Conservation (phyloP, 257 asterid genomes). For the Ilex asprella region DNA sequence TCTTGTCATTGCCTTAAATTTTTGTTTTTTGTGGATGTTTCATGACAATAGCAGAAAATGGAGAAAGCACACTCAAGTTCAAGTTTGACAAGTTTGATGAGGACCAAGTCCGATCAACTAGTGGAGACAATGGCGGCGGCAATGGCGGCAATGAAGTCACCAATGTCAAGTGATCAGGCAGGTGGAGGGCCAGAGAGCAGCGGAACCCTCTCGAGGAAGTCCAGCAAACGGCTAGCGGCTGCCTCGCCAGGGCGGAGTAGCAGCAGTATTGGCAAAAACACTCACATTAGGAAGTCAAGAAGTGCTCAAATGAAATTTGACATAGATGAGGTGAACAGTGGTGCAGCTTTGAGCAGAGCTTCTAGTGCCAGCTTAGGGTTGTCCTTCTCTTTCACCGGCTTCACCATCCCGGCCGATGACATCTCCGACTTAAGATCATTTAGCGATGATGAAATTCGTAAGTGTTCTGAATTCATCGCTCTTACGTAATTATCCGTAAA, state of each 20-base stretch:
- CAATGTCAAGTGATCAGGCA: conserved; percentile 20
- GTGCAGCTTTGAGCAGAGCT: conserved; percentile 94
- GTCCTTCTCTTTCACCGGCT: conserved; percentile 87
- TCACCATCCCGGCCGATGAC: conserved; percentile 71
- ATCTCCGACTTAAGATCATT: conserved; percentile 51
- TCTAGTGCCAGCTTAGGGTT: conserved; percentile 94
- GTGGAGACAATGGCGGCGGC: conserved; percentile 72
- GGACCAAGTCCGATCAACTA: conserved; percentile 87
- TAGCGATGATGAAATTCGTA: conserved; percentile 74
- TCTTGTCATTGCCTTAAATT: too few species aligned
- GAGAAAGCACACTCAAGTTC: conserved; percentile 25
- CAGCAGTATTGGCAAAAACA: conserved; percentile 26
- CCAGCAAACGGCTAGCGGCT: conserved; percentile 47
- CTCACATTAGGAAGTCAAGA: conserved; percentile 79
- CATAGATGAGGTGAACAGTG: conserved; percentile 72
- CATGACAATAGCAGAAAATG: conserved; percentile 19
- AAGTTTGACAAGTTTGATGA: conserved; percentile 32
- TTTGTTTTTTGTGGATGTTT: neutral
- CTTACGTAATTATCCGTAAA: too few species aligned
- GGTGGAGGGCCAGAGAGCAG: conserved; percentile 16
- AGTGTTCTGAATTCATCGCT: conserved; percentile 11
- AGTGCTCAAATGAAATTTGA: conserved; percentile 90
- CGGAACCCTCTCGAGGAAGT: conserved; percentile 48
- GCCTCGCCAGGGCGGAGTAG: conserved; percentile 64
- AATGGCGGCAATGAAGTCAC: conserved; percentile 47